Percentiles rank a stretch among this genome's conserved stretches.
Evolutionary conservation across 106 monocot species (phyloP).

Genomic region (Dioscorea dumetorum): DNA sequence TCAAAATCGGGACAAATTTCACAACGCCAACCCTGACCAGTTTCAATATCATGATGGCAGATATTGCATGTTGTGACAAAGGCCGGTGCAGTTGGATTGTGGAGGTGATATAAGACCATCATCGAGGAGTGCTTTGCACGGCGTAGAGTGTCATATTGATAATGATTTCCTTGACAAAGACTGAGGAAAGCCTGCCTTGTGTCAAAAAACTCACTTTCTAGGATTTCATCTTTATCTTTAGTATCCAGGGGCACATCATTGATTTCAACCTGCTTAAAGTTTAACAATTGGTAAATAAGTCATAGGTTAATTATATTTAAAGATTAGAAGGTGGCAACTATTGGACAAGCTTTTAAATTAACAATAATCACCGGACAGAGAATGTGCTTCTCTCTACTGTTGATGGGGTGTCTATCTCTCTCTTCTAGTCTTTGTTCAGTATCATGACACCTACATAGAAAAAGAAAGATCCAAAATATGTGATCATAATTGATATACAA

Average conservation of each 20-base stretch:
- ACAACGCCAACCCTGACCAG: slow-evolving; percentile 93
- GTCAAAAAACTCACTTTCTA: slow-evolving; percentile 94
- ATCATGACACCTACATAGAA: slow-evolving; percentile 57
- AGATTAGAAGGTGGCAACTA: not conserved
- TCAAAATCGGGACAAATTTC: slow-evolving; percentile 94
- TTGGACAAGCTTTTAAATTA: too few species aligned
- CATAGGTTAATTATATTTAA: not conserved
- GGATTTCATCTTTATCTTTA: slow-evolving; percentile 85
- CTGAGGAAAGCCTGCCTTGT: slow-evolving; percentile 89
- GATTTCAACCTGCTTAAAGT: slow-evolving; percentile 62
- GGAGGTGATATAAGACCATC: slow-evolving; percentile 97
- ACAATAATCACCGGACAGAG: slow-evolving; percentile 48
- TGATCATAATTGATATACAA: too few species aligned
- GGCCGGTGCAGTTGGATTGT: slow-evolving; percentile 93
- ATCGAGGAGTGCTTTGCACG: slow-evolving; percentile 97
- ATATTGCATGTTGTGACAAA: slow-evolving; percentile 82
- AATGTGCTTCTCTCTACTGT: slow-evolving; percentile 63
- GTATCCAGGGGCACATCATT: slow-evolving; percentile 55
- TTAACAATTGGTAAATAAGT: not conserved
- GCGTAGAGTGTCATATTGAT: slow-evolving; percentile 92
- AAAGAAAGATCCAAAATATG: not conserved
- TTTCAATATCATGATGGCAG: slow-evolving; percentile 76
- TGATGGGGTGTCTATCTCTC: slow-evolving; percentile 66
- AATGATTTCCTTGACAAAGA: slow-evolving; percentile 95
- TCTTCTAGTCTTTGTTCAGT: slow-evolving; percentile 68